These are phyloP conservation scores for Yamadazyma kanchanaburiensis DNA, from an alignment of 1,139 yeast species.

Conservation along the genomic window DNA sequence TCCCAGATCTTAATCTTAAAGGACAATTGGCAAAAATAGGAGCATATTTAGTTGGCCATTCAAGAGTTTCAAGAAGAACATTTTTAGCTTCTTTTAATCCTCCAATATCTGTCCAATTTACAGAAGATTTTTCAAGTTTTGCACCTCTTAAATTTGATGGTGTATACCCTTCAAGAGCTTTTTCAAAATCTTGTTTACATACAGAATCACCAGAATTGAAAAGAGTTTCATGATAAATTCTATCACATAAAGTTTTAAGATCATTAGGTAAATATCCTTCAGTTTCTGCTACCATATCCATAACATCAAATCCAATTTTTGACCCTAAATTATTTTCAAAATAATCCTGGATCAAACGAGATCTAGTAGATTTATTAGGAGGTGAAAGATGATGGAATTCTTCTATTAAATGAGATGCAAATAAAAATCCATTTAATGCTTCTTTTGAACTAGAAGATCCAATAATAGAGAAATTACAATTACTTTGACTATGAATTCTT, in stretches of 20 bases:
- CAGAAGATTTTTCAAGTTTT: conserved; percentile 72
- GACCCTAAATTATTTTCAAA: conserved; percentile 29
- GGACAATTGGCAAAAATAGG: conserved; percentile 92
- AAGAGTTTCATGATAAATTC: conserved; percentile 68
- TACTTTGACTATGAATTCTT: conserved; percentile 33
- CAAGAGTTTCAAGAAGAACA: conserved; percentile 78
- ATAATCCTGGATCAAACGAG: conserved; percentile 47
- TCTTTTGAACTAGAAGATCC: conserved; percentile 66
- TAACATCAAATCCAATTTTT: conserved; percentile 46
- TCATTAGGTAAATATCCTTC: conserved; percentile 92
- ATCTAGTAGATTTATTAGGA: conserved; percentile 67
- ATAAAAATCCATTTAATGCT: conserved; percentile 56
- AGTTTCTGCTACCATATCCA: conserved; percentile 74
- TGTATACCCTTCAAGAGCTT: conserved; percentile 62
- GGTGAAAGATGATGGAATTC: conserved; percentile 59
- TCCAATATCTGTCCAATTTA: conserved; percentile 86
- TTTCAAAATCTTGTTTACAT: conserved; percentile 41
- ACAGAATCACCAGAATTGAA: conserved; percentile 21
- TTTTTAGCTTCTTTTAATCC: conserved; percentile 78
- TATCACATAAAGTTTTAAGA: conserved; percentile 65
- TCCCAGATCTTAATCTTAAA: conserved; percentile 81
- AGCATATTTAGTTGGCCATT: conserved; percentile 96
- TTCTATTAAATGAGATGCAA: conserved; percentile 70
- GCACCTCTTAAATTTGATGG: conserved; percentile 88
- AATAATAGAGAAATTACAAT: conserved; percentile 50